phyloP scores from a whole-genome alignment of 1,284 basidiomycete genomes.

The Veloboletus limbatus region DNA sequence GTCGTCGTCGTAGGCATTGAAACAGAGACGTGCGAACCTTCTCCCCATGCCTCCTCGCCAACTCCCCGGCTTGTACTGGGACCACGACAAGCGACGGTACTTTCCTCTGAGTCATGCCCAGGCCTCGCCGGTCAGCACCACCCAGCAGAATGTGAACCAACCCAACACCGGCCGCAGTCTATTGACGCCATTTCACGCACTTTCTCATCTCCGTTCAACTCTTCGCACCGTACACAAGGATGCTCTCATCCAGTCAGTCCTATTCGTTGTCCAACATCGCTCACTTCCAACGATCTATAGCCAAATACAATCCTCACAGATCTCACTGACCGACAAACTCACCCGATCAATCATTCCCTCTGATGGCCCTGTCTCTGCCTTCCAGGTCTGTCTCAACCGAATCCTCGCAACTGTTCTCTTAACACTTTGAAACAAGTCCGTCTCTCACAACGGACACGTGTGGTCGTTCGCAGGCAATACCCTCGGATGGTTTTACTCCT shows the following conservation, averaged over 20 bases:
- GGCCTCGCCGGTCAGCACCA: too few species aligned
- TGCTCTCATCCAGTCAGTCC: constrained; percentile 28
- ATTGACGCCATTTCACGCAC: background rate
- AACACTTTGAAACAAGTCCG: constrained; percentile 31
- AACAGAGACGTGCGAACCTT: too few species aligned
- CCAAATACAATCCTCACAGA: constrained; percentile 37
- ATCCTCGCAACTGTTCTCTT: background rate
- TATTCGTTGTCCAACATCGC: background rate
- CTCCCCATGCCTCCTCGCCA: constrained; percentile 45
- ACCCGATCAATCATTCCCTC: constrained; percentile 27
- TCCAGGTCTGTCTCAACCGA: constrained; percentile 39
- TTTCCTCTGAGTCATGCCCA: too few species aligned
- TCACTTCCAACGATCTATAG: constrained; percentile 23
- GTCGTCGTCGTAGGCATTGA: too few species aligned
- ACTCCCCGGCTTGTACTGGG: constrained; percentile 55
- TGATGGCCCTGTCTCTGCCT: constrained; percentile 39
- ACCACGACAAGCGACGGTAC: constrained; percentile 47
- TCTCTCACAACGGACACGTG: constrained; percentile 29
- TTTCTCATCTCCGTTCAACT: constrained; percentile 17
- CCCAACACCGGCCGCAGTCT: too few species aligned
- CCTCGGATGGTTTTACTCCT: constrained; percentile 50
- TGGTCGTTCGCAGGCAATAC: constrained; percentile 48
- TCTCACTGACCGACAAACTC: constrained; percentile 35
- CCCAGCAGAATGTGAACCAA: too few species aligned
- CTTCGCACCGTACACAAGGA: constrained; percentile 20